These are phyloP conservation scores for Vitis riparia DNA, from an alignment of 164 flowering plant genomes.

Conservation along the genomic window DNA sequence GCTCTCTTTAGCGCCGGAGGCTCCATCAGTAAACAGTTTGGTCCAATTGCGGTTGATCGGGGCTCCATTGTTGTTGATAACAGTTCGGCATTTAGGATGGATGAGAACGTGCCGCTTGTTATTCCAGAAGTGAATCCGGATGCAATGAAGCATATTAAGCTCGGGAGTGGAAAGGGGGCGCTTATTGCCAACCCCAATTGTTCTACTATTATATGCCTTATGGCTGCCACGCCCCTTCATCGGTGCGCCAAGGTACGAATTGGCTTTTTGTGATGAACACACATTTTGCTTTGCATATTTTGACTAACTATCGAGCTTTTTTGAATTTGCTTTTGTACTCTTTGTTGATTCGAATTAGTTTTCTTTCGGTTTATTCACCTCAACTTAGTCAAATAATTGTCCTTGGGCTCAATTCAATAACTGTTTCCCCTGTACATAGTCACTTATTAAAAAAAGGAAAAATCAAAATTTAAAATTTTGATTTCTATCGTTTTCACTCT, in stretches of 20 bases:
- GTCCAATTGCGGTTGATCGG: constrained; percentile 68
- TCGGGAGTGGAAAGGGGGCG: constrained; percentile 73
- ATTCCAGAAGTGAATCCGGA: constrained; percentile 96
- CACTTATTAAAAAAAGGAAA: too few relatives aligned
- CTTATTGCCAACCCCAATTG: constrained; percentile 97
- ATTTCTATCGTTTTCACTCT: too few relatives aligned
- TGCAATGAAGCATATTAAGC: constrained; percentile 72
- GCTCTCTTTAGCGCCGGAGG: constrained; percentile 98
- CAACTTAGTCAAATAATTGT: too few relatives aligned
- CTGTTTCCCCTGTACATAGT: too few relatives aligned
- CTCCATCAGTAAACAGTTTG: constrained; percentile 83
- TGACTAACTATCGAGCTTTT: neutral
- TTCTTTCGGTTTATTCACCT: neutral
- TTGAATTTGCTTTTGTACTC: neutral
- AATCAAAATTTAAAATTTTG: too few relatives aligned
- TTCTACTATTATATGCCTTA: constrained; percentile 95
- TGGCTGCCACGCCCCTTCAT: constrained; percentile 98
- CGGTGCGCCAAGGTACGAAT: constrained; percentile 74
- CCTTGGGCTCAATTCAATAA: too few relatives aligned
- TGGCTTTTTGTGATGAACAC: neutral
- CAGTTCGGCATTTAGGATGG: constrained; percentile 97
- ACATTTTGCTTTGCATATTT: neutral
- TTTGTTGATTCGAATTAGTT: neutral
- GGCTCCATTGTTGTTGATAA: constrained; percentile 92
- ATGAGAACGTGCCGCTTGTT: constrained; percentile 74